A percentile compares a stretch with the other conserved stretches of the same genome.
Evolutionary conservation across 805 yeast species (phyloP).

Genomic region (Lipomyces japonicus): DNA sequence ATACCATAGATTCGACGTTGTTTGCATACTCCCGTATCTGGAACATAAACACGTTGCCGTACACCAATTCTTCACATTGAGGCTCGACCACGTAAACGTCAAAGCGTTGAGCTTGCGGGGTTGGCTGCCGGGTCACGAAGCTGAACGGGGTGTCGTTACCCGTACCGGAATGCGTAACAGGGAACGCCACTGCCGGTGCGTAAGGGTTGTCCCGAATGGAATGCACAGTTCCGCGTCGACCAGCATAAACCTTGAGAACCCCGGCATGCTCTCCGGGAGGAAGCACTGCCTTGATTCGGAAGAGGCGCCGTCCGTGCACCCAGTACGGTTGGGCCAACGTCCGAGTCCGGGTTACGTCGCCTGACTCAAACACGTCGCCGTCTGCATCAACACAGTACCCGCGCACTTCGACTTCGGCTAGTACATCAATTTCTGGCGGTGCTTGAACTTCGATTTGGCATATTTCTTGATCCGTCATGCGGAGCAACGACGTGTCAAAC

Average conservation of each 20-base stretch:
- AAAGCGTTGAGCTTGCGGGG: constrained; percentile 60
- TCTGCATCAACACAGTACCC: constrained; percentile 19
- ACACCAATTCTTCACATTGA: constrained; percentile 60
- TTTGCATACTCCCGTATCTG: constrained; percentile 58
- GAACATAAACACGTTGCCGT: constrained; percentile 61
- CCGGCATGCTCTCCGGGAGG: constrained; percentile 72
- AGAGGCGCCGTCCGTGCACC: constrained; percentile 59
- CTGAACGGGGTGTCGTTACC: constrained; percentile 51
- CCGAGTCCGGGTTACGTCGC: constrained; percentile 41
- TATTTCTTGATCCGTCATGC: constrained; percentile 68
- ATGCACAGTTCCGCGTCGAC: constrained; percentile 47
- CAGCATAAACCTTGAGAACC: constrained; percentile 69
- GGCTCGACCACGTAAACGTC: constrained; percentile 86
- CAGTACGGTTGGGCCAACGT: constrained; percentile 78
- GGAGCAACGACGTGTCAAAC: constrained; percentile 73
- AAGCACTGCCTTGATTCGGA: constrained; percentile 73
- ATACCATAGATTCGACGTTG: constrained; percentile 19
- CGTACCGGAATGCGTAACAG: constrained; percentile 23
- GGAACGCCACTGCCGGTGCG: constrained; percentile 40
- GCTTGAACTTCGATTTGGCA: constrained; percentile 72
- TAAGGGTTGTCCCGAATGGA: constrained; percentile 20
- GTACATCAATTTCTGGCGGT: constrained; percentile 68
- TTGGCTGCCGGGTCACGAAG: constrained; percentile 69
- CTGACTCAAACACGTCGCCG: constrained; percentile 38
- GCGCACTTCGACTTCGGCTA: constrained; percentile 43